These are phyloP conservation scores for Salix dunnii DNA, from an alignment of 345 rosid genomes.

Conservation along the genomic window DNA sequence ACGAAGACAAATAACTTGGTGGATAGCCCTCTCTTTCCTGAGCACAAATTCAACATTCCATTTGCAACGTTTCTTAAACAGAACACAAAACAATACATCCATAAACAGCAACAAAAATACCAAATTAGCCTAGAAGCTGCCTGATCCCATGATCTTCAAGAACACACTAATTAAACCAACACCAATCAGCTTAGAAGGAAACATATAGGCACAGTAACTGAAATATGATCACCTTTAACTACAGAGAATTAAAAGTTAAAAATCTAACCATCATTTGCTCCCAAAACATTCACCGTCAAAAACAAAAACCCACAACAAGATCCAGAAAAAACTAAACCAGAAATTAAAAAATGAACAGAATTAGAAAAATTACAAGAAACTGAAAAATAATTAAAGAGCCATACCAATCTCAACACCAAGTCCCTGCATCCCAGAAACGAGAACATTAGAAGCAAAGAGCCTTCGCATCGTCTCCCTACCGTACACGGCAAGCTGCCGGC, in stretches of 20 bases:
- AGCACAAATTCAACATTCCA: background rate
- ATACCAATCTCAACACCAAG: constrained; percentile 98
- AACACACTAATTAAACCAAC: background rate
- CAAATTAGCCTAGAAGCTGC: background rate
- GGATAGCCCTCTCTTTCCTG: too few relatives aligned
- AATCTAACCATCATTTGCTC: background rate
- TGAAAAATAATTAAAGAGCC: background rate
- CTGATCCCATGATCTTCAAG: background rate
- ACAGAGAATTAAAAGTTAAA: background rate
- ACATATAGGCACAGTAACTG: background rate
- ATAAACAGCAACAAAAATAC: background rate
- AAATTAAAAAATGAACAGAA: too few relatives aligned
- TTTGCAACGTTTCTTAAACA: background rate
- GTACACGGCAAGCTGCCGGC: constrained; percentile 97
- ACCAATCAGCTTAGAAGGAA: background rate
- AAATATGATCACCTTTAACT: background rate
- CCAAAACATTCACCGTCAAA: background rate
- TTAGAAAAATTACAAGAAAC: background rate
- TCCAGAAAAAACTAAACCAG: background rate
- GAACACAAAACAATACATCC: background rate
- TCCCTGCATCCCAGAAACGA: constrained; percentile 87
- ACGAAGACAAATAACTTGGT: too few relatives aligned
- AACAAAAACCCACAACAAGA: background rate
- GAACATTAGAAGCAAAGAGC: constrained; percentile 79
- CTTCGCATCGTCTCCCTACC: constrained; percentile 98